Evolutionary conservation across 1,139 yeast species (phyloP), one percentile per base, ranked within the genome.

Genomic region (Nakaseomyces kungkrabaensis): DNA sequence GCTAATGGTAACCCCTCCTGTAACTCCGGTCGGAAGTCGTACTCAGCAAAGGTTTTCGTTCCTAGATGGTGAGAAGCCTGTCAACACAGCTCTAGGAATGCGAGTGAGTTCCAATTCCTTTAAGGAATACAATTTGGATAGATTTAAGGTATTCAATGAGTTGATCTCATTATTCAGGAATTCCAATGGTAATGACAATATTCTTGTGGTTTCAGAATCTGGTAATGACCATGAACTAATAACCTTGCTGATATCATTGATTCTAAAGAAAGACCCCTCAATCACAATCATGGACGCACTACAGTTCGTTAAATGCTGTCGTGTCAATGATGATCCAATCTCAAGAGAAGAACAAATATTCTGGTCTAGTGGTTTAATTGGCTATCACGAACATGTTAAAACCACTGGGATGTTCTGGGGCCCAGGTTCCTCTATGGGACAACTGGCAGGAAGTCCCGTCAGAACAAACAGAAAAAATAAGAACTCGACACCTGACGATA

Each of bases 211-310:
- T n/a, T 58, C 65, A 7, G 53, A 60, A 26, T 54, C 54, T 42
- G 66, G 63, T 8, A 61, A 59, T 45, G 66, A 63, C 47, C 63
- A 59, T 42, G 56, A 58, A 8, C 43, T 66, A 27, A 51, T 58
- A 7, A 55, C 61, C 1, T 48, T 65, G 32, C 48, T 66, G 41
- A 55, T 61, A 6, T 63, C 68, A 1, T 50, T 55, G 5, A 56
- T 64, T 10, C 42, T 64, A 37, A 59, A 54, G 45, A 57, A 55
- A 37, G 57, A 61, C 40, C 57, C 66, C 4, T 45, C 47, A n/a
- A 43, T 54, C 11, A 54, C 56, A 11, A 47, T 62, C 4, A 43
- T 51, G 38, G 67, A 65, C 25, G 67, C 66, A 3, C 56, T 63
- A 34, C 58, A 56, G 40, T 62, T 61, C 41, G 51, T 65, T 25